Evolutionary conservation across 495 filamentous ascomycete genomes (phyloP).

Genomic region (Trichoderma orchidacearum): DNA sequence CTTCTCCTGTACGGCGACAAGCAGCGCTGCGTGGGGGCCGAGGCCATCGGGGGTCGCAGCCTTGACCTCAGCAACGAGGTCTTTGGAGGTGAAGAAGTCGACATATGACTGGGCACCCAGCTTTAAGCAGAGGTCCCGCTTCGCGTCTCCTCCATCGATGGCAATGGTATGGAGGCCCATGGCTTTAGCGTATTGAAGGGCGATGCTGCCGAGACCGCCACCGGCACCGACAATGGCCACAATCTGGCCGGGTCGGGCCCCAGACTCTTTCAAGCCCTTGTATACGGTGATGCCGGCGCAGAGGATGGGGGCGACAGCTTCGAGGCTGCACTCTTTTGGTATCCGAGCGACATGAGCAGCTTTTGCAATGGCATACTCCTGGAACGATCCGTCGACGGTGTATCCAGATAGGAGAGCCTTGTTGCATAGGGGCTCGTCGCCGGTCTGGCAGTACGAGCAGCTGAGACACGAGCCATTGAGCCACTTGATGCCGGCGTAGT

Average conservation of each 20-base stretch:
- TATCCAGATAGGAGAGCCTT: conserved; percentile 68
- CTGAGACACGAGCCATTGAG: conserved; percentile 68
- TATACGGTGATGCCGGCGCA: conserved; percentile 90
- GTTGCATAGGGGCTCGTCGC: conserved; percentile 59
- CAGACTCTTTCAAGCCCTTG: conserved; percentile 81
- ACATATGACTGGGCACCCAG: conserved; percentile 62
- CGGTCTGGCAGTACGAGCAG: conserved; percentile 67
- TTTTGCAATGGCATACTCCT: conserved; percentile 82
- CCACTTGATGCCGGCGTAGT: conserved; percentile 83
- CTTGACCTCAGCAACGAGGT: conserved; percentile 76
- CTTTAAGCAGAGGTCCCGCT: conserved; percentile 48
- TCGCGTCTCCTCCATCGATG: conserved; percentile 71
- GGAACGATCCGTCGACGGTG: conserved; percentile 85
- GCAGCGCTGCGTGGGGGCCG: conserved; percentile 76
- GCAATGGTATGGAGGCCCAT: conserved; percentile 73
- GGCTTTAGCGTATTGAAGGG: conserved; percentile 75
- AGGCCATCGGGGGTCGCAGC: conserved; percentile 60
- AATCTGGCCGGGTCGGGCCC: conserved; percentile 56
- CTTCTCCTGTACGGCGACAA: conserved; percentile 74
- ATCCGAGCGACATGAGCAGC: conserved; percentile 70
- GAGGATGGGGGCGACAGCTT: conserved; percentile 66
- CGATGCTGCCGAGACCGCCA: conserved; percentile 72
- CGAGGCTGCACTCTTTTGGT: conserved; percentile 59
- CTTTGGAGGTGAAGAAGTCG: conserved; percentile 59
- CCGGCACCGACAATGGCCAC: conserved; percentile 84